These are phyloP conservation scores for Coelastrella sp. DNA, from an alignment of 139 green algal genomes.

Conservation along the genomic window DNA sequence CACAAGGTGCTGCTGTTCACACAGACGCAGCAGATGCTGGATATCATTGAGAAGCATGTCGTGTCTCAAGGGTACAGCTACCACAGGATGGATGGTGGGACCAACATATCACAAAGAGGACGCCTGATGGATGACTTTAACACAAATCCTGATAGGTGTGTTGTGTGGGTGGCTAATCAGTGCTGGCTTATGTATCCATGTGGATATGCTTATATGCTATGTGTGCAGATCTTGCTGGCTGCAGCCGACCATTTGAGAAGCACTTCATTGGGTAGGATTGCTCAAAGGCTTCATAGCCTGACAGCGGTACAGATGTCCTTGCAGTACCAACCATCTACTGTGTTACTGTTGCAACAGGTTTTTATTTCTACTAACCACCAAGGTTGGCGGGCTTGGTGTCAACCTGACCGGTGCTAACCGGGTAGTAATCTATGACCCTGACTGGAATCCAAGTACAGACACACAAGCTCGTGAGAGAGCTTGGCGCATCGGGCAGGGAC, in stretches of 20 bases:
- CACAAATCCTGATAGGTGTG: constrained; percentile 63
- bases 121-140: constrained; percentile 94
- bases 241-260: too few relatives aligned
- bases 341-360: constrained; percentile 53
- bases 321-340: too few relatives aligned
- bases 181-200: background rate
- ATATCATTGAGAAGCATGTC: constrained; percentile 92
- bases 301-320: too few relatives aligned
- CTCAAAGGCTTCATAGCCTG: too few relatives aligned
- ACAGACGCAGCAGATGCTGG: constrained; percentile 99
- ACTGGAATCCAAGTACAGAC: constrained; percentile 93
- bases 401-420: constrained; percentile 97
- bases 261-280: too few relatives aligned
- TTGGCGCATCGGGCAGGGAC: constrained; percentile 96
- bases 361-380: constrained; percentile 97
- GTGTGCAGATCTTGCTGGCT: too few relatives aligned
- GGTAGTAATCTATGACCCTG: constrained; percentile 97
- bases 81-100: constrained; percentile 96
- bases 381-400: constrained; percentile 95
- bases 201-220: too few relatives aligned
- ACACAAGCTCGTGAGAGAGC: constrained; percentile 89
- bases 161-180: too few relatives aligned
- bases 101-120: constrained; percentile 75
- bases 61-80: constrained; percentile 72
- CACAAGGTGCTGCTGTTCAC: constrained; percentile 91